Percentiles rank a stretch among this genome's conserved stretches.
These are phyloP conservation scores for Stereocaulon alpinum DNA, from an alignment of 495 filamentous ascomycete species.

Conservation along the genomic window DNA sequence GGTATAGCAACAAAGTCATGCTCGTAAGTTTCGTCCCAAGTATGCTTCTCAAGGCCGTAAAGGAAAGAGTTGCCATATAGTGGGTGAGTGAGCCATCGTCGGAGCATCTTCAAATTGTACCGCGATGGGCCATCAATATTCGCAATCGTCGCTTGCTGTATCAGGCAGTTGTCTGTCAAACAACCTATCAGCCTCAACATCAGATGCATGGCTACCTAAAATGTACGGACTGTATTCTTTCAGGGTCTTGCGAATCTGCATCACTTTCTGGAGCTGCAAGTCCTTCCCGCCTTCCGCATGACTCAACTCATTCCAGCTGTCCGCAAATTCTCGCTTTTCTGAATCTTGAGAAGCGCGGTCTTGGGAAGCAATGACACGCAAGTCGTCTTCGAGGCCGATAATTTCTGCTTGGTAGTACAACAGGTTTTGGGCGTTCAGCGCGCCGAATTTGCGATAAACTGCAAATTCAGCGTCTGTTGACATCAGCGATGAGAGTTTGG, in stretches of 20 bases:
- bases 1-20: neutral
- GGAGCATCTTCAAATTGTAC: neutral
- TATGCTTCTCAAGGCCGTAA: neutral
- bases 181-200: too few species aligned
- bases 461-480: neutral
- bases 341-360: neutral
- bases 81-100: neutral
- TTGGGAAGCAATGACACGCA: slow-evolving; percentile 2
- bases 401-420: slow-evolving; percentile 3
- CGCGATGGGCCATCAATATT: neutral
- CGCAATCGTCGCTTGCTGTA: neutral
- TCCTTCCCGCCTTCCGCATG: neutral
- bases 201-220: too few species aligned
- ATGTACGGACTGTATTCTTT: neutral
- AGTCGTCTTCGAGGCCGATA: slow-evolving; percentile 19
- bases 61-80: neutral
- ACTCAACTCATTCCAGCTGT: neutral
- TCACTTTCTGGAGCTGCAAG: neutral
- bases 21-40: neutral
- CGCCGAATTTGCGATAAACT: neutral
- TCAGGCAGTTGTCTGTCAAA: neutral
- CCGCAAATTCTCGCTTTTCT: neutral
- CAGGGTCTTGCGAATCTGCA: neutral
- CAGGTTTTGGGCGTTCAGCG: slow-evolving; percentile 1
- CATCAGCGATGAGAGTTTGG: slow-evolving; percentile 1